Conservation (phyloP, 768 basidiomycete species). For the Pholiota microspora region DNA sequence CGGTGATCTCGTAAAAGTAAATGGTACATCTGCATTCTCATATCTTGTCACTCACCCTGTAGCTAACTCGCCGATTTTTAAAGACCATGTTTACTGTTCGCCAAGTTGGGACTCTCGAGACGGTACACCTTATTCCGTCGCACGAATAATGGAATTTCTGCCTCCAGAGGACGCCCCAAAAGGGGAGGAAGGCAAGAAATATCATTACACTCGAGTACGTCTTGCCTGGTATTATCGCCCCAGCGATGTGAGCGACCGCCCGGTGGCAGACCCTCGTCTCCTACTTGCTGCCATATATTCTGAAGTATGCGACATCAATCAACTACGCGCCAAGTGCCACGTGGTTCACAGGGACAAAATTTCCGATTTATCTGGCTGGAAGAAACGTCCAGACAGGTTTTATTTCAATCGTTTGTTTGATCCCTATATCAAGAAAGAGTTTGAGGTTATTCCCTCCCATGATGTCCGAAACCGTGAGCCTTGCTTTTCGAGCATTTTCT, state of each 20-base stretch:
- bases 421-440: slow-evolving; percentile 97
- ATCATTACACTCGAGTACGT: slow-evolving; percentile 78
- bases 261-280: slow-evolving; percentile 86
- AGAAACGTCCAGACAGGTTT: slow-evolving; percentile 91
- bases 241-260: slow-evolving; percentile 90
- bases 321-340: slow-evolving; percentile 89
- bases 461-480: slow-evolving; percentile 87
- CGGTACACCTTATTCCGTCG: slow-evolving; percentile 93
- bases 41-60: slow-evolving; percentile 11
- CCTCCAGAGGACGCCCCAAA: slow-evolving; percentile 73
- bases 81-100: slow-evolving; percentile 97
- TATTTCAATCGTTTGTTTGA: slow-evolving; percentile 96
- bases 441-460: slow-evolving; percentile 87
- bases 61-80: slow-evolving; percentile 34
- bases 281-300: slow-evolving; percentile 95
- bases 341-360: slow-evolving; percentile 96
- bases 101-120: slow-evolving; percentile 90
- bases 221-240: slow-evolving; percentile 97
- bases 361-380: slow-evolving; percentile 90
- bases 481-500: slow-evolving; percentile 16
- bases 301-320: slow-evolving; percentile 92
- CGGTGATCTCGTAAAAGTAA: slow-evolving; percentile 81
- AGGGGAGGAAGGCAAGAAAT: slow-evolving; percentile 63
- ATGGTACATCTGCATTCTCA: slow-evolving; percentile 55
- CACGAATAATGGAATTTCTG: slow-evolving; percentile 95